These are phyloP conservation scores for Flaveria sonorensis DNA, from an alignment of 129 eudicot genomes.

Conservation along the genomic window DNA sequence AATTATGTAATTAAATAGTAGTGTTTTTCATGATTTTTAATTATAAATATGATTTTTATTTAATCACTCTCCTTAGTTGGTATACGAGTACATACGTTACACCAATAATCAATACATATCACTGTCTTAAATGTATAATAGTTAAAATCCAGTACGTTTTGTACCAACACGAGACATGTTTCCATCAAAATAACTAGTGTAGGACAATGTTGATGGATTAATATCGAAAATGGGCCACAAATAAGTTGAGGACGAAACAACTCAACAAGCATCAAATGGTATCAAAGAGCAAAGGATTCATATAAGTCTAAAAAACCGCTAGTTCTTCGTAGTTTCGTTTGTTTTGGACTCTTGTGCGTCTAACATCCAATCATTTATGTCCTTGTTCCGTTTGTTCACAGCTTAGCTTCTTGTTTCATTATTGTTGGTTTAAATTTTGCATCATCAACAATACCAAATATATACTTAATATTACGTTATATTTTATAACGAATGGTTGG, in stretches of 20 bases:
- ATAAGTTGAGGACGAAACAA: conserved; percentile 19
- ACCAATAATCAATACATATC: too few species aligned
- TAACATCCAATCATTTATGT: conserved; percentile 31
- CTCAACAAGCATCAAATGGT: conserved; percentile 13
- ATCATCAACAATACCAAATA: not conserved
- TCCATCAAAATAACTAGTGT: too few species aligned
- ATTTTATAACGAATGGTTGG: not conserved
- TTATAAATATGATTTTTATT: too few species aligned
- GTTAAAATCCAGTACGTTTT: too few species aligned
- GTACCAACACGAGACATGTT: too few species aligned
- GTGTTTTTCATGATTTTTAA: too few species aligned
- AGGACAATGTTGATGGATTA: too few species aligned
- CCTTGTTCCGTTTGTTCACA: conserved; percentile 34
- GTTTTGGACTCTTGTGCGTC: conserved; percentile 37
- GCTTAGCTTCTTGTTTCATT: not conserved
- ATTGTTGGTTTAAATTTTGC: not conserved
- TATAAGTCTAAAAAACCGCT: conserved; percentile 39
- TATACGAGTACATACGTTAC: too few species aligned
- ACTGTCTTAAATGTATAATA: too few species aligned
- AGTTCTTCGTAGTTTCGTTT: conserved; percentile 47
- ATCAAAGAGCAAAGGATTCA: conserved; percentile 29
- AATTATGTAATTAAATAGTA: too few species aligned
- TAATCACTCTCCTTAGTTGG: too few species aligned
- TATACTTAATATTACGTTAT: not conserved
- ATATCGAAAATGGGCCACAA: conserved; percentile 17